These are phyloP conservation scores for Echites panduratus DNA, from an alignment of 257 asterid species.

Conservation along the genomic window DNA sequence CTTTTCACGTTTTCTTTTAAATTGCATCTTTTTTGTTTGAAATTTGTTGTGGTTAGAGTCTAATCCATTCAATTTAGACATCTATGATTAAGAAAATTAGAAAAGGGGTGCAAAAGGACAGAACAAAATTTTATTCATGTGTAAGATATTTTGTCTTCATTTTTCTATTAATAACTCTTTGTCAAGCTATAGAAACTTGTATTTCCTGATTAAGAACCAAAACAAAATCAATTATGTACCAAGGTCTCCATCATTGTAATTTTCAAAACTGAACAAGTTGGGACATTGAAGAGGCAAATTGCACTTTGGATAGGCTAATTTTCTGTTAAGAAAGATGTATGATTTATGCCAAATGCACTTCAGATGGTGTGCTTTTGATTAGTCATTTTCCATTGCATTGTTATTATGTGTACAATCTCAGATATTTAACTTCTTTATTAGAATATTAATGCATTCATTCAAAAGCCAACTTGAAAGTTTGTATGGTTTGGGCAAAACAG, in stretches of 20 bases:
- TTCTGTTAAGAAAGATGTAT: background rate
- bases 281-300: background rate
- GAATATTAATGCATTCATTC: background rate
- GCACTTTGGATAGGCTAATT: slow-evolving; percentile 6
- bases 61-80: too few relatives aligned
- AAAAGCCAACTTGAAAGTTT: background rate
- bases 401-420: too few relatives aligned
- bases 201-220: background rate
- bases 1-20: too few relatives aligned
- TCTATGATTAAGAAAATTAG: too few relatives aligned
- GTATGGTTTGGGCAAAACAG: background rate
- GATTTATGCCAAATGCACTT: background rate
- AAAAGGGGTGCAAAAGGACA: too few relatives aligned
- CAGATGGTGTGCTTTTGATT: background rate
- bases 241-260: slow-evolving; percentile 9
- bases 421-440: background rate
- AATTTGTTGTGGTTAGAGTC: too few relatives aligned
- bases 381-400: background rate
- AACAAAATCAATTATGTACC: background rate
- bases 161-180: too few relatives aligned
- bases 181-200: too few relatives aligned
- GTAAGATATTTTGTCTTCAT: too few relatives aligned
- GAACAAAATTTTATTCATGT: too few relatives aligned
- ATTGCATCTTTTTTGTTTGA: too few relatives aligned
- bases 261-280: slow-evolving; percentile 1